Evolutionary conservation across 1,284 basidiomycete species (phyloP).

Genomic region (Trametes pubescens): DNA sequence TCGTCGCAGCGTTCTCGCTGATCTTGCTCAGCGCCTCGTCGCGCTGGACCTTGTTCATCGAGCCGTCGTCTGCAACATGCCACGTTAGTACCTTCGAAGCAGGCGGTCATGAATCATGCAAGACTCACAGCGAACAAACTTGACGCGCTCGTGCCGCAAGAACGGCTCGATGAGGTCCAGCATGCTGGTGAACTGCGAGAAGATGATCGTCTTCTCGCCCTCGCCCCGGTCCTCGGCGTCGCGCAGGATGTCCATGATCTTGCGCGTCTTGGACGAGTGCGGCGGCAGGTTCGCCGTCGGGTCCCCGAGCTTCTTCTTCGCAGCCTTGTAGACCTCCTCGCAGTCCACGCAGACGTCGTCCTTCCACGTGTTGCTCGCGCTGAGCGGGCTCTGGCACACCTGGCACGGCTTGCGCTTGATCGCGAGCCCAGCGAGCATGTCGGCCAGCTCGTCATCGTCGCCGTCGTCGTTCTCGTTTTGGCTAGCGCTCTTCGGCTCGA

Average conservation of each 20-base stretch:
- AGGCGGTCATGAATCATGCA: neutral
- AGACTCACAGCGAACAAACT: constrained; percentile 86
- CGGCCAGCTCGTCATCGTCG: constrained; percentile 82
- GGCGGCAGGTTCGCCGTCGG: constrained; percentile 55
- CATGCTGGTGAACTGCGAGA: constrained; percentile 92
- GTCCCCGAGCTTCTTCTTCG: constrained; percentile 44
- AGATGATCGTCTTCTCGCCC: constrained; percentile 91
- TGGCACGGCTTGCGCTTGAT: constrained; percentile 72
- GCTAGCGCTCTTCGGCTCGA: constrained; percentile 67
- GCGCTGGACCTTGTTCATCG: constrained; percentile 81
- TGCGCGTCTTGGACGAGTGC: constrained; percentile 88
- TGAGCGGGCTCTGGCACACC: constrained; percentile 70
- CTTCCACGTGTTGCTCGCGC: constrained; percentile 46
- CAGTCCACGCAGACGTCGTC: constrained; percentile 68
- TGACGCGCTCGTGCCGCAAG: constrained; percentile 68
- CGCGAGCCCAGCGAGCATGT: constrained; percentile 76
- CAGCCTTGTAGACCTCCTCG: constrained; percentile 55
- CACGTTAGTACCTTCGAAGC: neutral
- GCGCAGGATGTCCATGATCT: constrained; percentile 77
- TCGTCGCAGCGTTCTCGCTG: constrained; percentile 61
- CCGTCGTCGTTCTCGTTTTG: constrained; percentile 58
- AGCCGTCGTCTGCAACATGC: constrained; percentile 77
- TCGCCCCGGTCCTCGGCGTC: constrained; percentile 71
- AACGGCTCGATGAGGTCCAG: constrained; percentile 89
- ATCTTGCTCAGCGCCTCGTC: constrained; percentile 81